Base-by-base conservation (phyloP, 495 filamentous ascomycete genomes). In the Cairneyella variabilis region DNA sequence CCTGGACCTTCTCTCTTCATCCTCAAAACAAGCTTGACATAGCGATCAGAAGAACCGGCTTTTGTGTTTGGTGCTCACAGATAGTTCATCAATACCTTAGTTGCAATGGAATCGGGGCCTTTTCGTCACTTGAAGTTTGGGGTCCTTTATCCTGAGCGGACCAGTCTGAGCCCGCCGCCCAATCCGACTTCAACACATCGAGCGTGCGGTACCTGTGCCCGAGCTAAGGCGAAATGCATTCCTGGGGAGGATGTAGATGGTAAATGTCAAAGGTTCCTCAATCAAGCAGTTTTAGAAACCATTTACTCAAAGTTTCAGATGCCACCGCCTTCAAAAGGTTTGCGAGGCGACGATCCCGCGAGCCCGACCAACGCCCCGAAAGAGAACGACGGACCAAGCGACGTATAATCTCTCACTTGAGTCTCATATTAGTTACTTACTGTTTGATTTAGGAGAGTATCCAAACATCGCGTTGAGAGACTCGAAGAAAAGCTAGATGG, bases 401-500 rank as follows among this genome's bases (percentile, higher is more conserved):
- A 30, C 9, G 50, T 53, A 44, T 25, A 18, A n/a, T 11, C 3
- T 44, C 44, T n/a, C n/a, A n/a, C 6, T 3, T 9, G 30, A 34
- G 3, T 47, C 10, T 23, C 40, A 9, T 45, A 11, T 21, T 7
- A 22, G 10, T 25, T 45, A n/a, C 22, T 47, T 8, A 47, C 22
- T 20, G 12, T 17, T 4, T 47, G 6, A 34, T n/a, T n/a, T 17
- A 60, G 53, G 17, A 32, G 48, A 8, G 10, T 46, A 7, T 26
- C 43, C 3, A 54, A 51, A 20, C 23, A 26, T 32, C 40, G 32
- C 17, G 57, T 60, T 0, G 48, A 51, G 20, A 57, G 53, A 22
- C 27, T 61, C 0, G 58, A 61, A 41, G 53, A 57, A 41, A 57
- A 61, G 36, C 23, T 61, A 22, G 53, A 61, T 38, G 54, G 39